These are phyloP conservation scores for Rubus parviflorus DNA, from an alignment of 306 rosid genomes.

Conservation along the genomic window DNA sequence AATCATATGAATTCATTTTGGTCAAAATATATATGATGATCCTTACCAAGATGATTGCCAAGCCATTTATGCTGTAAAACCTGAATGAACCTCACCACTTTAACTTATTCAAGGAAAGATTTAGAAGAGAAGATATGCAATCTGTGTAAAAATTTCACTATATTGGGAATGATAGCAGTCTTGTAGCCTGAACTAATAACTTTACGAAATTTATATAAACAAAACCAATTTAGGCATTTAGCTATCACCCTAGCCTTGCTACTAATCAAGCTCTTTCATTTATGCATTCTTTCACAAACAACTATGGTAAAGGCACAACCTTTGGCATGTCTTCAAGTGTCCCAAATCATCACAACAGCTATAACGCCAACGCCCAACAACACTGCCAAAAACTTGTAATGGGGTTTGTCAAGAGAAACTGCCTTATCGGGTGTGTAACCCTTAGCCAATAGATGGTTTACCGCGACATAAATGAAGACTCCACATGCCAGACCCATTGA, in stretches of 20 bases:
- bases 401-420: constrained; percentile 38
- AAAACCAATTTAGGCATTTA: background rate
- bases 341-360: constrained; percentile 90
- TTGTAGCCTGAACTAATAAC: background rate
- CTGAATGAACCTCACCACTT: background rate
- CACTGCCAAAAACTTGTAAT: constrained; percentile 59
- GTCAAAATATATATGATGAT: background rate
- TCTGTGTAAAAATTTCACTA: background rate
- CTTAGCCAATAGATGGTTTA: constrained; percentile 66
- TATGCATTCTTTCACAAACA: background rate
- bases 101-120: background rate
- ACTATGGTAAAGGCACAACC: background rate
- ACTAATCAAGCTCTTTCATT: background rate
- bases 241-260: background rate
- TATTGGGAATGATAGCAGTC: background rate
- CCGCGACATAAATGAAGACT: constrained; percentile 66
- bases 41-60: background rate
- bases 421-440: constrained; percentile 48
- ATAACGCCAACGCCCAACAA: constrained; percentile 66
- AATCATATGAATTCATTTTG: background rate
- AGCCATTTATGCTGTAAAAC: background rate
- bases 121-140: background rate
- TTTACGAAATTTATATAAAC: background rate
- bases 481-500: constrained; percentile 88
- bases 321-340: constrained; percentile 37